A percentile compares a stretch with the other conserved stretches of the same genome.
phyloP scores from a whole-genome alignment of 805 yeast species.

The Candida loeiensis region DNA sequence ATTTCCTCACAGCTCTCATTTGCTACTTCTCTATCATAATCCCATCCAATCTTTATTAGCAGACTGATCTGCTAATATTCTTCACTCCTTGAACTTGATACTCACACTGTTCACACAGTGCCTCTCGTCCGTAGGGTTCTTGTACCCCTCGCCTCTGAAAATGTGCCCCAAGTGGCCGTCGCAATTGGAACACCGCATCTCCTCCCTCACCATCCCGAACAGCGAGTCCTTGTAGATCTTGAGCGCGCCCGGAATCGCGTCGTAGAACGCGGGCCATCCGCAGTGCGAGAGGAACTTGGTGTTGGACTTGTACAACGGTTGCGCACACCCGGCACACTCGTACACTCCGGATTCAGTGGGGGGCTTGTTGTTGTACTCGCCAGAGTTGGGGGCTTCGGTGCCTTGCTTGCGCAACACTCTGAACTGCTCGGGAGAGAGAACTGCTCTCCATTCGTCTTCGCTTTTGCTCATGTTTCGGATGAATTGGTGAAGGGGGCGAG shows the following conservation, averaged over 20 bases:
- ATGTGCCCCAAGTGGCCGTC: conserved; percentile 97
- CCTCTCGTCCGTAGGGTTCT: conserved; percentile 83
- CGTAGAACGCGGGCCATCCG: conserved; percentile 98
- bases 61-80: too few relatives aligned
- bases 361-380: conserved; percentile 54
- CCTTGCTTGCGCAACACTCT: conserved; percentile 70
- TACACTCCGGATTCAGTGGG: conserved; percentile 60
- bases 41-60: too few relatives aligned
- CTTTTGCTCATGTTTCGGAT: conserved; percentile 17
- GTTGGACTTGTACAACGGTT: conserved; percentile 72
- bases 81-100: conserved; percentile 57
- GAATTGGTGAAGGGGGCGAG: background rate
- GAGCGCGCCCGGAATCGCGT: conserved; percentile 81
- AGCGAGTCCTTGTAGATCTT: conserved; percentile 55
- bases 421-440: conserved; percentile 72
- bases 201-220: conserved; percentile 80
- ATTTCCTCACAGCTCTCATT: too few relatives aligned
- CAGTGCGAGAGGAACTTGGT: conserved; percentile 89
- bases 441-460: conserved; percentile 76
- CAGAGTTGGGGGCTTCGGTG: conserved; percentile 66
- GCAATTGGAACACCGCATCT: conserved; percentile 83
- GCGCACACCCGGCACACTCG: conserved; percentile 79
- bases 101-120: conserved; percentile 92
- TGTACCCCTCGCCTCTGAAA: conserved; percentile 89
- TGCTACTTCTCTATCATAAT: too few relatives aligned